Base-by-base conservation (phyloP, 306 rosid species). In the Dalbergia oliveri region DNA sequence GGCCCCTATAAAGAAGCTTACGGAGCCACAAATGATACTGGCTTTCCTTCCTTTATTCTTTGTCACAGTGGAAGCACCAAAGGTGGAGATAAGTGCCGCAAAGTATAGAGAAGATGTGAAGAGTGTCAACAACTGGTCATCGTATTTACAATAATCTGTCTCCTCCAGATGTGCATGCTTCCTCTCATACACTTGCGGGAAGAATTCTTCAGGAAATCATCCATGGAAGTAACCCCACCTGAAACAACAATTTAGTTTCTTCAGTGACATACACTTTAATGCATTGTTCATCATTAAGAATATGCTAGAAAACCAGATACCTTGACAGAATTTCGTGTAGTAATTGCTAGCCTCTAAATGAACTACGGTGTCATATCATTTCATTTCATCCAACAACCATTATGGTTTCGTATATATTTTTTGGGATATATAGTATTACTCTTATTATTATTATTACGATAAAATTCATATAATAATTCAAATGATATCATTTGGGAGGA, bases 151-250 rank as follows among this genome's bases (percentile, higher is more conserved):
- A 82, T 92, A 92, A 79, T 94, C 94, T 8, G 97, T 94, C 86
- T 94, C 98, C 7, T 82, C 51, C 26, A 89, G 77, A 76, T 88
- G 94, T 34, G 71, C 23, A 14, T 87, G 97, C 85, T 94, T 94
- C 78, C 93, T 89, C 76, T 82, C 82, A 49, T 89, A 88, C 57
- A 92, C 91, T 9, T 87, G 21, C 0, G 98, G 97, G 85, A 94
- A 94, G 84, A 94, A 94, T 39, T 90, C 84, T 75, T 75, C 41
- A 92, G 81, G 80, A 94, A 94, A 74, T 94, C 98, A 81, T 94
- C 97, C 98, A 94, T 94, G 63, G 97, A 90, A 43, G 98, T 94
- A 53, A 92, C 98, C 11, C 98, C 98, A 80, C 98, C 98, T 92
- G 75, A 56, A 39, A 77, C 14, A 21, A 21, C 2, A 76, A 44